phyloP scores from a whole-genome alignment of 75 land plant species.

The Azolla pinnata region DNA sequence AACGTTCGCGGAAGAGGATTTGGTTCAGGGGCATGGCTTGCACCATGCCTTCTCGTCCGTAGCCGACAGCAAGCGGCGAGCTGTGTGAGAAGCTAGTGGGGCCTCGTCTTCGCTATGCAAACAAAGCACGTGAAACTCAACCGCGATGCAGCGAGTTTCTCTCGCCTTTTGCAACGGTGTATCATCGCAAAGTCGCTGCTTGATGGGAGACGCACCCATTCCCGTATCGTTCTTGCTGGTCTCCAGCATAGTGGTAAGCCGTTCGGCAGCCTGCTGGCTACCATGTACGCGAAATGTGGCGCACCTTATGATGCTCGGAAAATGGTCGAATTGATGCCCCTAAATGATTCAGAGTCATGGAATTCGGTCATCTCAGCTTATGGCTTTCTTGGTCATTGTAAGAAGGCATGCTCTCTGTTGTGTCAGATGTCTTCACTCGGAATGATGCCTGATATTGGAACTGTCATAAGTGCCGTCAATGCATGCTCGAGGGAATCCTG shows the following conservation, averaged over 20 bases:
- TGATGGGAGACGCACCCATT: not conserved
- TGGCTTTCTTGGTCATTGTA: not conserved
- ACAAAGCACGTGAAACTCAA: too few relatives aligned
- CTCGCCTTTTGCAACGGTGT: not conserved
- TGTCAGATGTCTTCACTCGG: not conserved
- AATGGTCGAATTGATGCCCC: not conserved
- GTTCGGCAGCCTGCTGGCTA: not conserved
- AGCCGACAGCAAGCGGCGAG: too few relatives aligned
- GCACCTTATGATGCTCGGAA: not conserved
- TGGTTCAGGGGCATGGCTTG: too few relatives aligned
- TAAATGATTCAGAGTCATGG: not conserved
- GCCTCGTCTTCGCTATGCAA: too few relatives aligned
- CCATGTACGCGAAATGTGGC: not conserved
- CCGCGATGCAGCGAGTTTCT: too few relatives aligned
- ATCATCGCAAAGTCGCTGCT: not conserved
- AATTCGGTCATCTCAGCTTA: not conserved
- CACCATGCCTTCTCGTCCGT: too few relatives aligned
- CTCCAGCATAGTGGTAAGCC: not conserved
- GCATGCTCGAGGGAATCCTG: not conserved
- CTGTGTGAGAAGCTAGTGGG: too few relatives aligned
- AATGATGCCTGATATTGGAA: not conserved
- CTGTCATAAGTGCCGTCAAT: not conserved
- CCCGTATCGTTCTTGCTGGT: not conserved
- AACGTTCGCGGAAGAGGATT: too few relatives aligned
- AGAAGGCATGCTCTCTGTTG: not conserved